These are phyloP conservation scores for Petunia hybrid DNA, from an alignment of 305 asterid species.

Conservation along the genomic window DNA sequence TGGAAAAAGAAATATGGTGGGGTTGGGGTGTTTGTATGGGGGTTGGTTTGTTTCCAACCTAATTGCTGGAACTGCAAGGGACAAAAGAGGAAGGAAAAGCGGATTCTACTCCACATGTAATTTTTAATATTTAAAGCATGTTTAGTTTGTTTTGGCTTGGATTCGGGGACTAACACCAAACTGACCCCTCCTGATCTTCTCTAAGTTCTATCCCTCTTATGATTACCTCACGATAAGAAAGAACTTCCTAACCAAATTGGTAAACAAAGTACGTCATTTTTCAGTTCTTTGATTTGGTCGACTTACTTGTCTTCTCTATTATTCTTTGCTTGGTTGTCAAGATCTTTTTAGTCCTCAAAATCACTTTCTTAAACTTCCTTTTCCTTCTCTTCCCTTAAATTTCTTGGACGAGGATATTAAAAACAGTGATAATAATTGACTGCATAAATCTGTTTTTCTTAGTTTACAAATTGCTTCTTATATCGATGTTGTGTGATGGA, in stretches of 20 bases:
- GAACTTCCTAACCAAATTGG: conserved; percentile 20
- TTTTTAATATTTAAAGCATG: conserved; percentile 42
- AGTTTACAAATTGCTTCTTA: not conserved
- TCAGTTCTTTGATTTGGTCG: not conserved
- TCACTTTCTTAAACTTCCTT: not conserved
- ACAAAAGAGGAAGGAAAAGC: conserved; percentile 50
- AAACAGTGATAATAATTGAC: not conserved
- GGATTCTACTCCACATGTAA: conserved; percentile 65
- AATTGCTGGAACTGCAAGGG: conserved; percentile 56
- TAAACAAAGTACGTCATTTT: not conserved
- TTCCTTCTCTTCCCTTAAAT: not conserved
- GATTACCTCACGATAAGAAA: conserved; percentile 20
- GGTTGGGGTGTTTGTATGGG: not conserved
- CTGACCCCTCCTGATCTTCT: not conserved
- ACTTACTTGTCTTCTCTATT: not conserved
- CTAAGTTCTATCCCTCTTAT: conserved; percentile 34
- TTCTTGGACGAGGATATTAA: not conserved
- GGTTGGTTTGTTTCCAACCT: conserved; percentile 26
- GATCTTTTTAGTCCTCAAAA: conserved; percentile 16
- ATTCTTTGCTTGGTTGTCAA: conserved; percentile 2
- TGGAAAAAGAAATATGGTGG: conserved; percentile 10
- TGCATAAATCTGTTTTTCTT: not conserved
- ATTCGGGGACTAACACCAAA: conserved; percentile 48
- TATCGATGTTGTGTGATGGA: not conserved
- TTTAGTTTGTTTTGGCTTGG: conserved; percentile 51